phyloP scores from a whole-genome alignment of 2,329 filamentous ascomycete species.

The Pseudodiploospora longispora region DNA sequence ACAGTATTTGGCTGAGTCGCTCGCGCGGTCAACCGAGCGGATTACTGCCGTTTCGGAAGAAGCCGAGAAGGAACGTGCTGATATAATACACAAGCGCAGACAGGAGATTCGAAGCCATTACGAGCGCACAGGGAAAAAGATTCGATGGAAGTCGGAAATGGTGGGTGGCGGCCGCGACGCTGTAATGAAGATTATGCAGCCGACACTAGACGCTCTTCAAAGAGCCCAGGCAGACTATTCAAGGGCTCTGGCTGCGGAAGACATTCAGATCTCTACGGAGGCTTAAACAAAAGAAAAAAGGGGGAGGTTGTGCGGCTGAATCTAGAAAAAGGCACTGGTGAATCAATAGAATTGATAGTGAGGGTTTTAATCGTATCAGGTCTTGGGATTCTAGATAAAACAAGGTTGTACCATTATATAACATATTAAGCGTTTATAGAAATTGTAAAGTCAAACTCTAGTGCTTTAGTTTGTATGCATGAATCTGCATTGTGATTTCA shows the following conservation, averaged over 20 bases:
- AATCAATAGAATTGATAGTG: too few relatives aligned
- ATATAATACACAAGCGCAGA: constrained; percentile 58
- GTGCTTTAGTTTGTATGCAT: background rate
- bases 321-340: too few relatives aligned
- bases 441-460: too few relatives aligned
- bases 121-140: constrained; percentile 64
- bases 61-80: constrained; percentile 66
- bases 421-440: background rate
- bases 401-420: background rate
- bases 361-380: too few relatives aligned
- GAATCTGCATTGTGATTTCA: background rate
- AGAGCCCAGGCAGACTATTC: constrained; percentile 65
- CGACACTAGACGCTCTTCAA: constrained; percentile 62
- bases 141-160: constrained; percentile 58
- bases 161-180: constrained; percentile 69
- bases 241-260: constrained; percentile 60
- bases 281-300: constrained; percentile 11
- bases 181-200: constrained; percentile 68
- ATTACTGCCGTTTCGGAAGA: constrained; percentile 74
- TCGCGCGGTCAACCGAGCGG: constrained; percentile 67
- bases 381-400: background rate
- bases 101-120: constrained; percentile 63
- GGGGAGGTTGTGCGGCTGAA: background rate
- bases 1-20: constrained; percentile 71
- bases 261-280: constrained; percentile 40